These are phyloP conservation scores for Rhizophora apiculata DNA, from an alignment of 345 rosid species.

Conservation along the genomic window DNA sequence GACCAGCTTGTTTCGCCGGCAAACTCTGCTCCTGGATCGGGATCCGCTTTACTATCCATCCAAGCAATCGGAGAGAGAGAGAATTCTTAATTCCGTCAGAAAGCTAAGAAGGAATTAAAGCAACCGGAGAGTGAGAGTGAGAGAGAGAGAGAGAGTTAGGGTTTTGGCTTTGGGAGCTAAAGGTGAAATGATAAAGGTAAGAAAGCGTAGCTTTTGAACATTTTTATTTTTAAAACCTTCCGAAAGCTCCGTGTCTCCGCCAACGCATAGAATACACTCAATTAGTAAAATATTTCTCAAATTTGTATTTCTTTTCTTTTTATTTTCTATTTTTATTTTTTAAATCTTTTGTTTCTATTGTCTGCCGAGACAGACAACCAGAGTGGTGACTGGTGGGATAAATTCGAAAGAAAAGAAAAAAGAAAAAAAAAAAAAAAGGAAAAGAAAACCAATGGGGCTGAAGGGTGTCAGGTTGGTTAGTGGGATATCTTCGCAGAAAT, in stretches of 20 bases:
- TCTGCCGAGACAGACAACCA: too few relatives aligned
- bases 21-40: slow-evolving; percentile 43
- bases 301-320: too few relatives aligned
- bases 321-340: too few relatives aligned
- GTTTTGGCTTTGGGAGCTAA: slow-evolving; percentile 27
- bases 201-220: slow-evolving; percentile 31
- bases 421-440: too few relatives aligned
- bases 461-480: too few relatives aligned
- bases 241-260: slow-evolving; percentile 14
- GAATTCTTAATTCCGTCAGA: background rate
- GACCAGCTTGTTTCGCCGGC: slow-evolving; percentile 34
- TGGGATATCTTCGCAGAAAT: too few relatives aligned
- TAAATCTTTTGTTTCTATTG: too few relatives aligned
- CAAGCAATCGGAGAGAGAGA: background rate
- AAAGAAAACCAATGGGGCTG: too few relatives aligned
- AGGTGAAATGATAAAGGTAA: slow-evolving; percentile 17
- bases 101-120: background rate
- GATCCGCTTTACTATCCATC: slow-evolving; percentile 26
- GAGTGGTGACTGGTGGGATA: too few relatives aligned
- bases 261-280: background rate
- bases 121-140: background rate
- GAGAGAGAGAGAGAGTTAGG: slow-evolving; percentile 35
- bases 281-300: background rate
- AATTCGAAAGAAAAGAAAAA: too few relatives aligned
- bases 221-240: background rate